These are phyloP conservation scores for Blyttiomyces sp. DNA, from an alignment of 371 early-diverging fungal species.

Conservation along the genomic window DNA sequence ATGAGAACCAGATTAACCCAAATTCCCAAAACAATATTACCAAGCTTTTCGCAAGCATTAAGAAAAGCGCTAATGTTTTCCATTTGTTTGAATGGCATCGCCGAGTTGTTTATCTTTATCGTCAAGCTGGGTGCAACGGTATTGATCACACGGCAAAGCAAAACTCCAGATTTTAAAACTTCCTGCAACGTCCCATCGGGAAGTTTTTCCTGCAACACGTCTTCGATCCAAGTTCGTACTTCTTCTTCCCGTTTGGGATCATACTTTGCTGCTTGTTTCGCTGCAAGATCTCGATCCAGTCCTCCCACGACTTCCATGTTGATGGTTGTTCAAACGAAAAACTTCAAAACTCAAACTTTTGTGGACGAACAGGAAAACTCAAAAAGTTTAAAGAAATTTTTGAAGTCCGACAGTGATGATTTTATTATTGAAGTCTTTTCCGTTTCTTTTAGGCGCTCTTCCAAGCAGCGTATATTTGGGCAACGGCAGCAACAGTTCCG, in stretches of 20 bases:
- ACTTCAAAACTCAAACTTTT: too few relatives aligned
- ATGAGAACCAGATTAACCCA: too few relatives aligned
- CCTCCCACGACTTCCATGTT: too few relatives aligned
- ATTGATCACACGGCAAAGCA: slow-evolving; percentile 71
- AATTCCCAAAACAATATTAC: slow-evolving; percentile 75
- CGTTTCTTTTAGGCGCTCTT: slow-evolving; percentile 60
- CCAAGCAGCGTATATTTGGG: slow-evolving; percentile 82
- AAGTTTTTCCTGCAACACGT: slow-evolving; percentile 51
- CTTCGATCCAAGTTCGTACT: slow-evolving; percentile 66
- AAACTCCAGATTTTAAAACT: slow-evolving; percentile 75
- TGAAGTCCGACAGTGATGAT: too few relatives aligned
- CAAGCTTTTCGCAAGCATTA: slow-evolving; percentile 62
- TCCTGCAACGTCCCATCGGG: slow-evolving; percentile 58
- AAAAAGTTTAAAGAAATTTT: too few relatives aligned
- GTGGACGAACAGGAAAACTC: too few relatives aligned
- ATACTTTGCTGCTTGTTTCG: slow-evolving; percentile 39
- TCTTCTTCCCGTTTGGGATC: slow-evolving; percentile 37
- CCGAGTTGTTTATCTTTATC: slow-evolving; percentile 62
- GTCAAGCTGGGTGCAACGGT: slow-evolving; percentile 11
- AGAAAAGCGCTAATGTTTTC: slow-evolving; percentile 81
- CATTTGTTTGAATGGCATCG: slow-evolving; percentile 80
- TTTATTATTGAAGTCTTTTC: too few relatives aligned
- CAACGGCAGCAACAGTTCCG: slow-evolving; percentile 89
- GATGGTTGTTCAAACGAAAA: too few relatives aligned
- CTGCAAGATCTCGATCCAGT: slow-evolving; percentile 26